phyloP scores from a whole-genome alignment of 2,329 filamentous ascomycete species.

The Fusarium heterosporum region DNA sequence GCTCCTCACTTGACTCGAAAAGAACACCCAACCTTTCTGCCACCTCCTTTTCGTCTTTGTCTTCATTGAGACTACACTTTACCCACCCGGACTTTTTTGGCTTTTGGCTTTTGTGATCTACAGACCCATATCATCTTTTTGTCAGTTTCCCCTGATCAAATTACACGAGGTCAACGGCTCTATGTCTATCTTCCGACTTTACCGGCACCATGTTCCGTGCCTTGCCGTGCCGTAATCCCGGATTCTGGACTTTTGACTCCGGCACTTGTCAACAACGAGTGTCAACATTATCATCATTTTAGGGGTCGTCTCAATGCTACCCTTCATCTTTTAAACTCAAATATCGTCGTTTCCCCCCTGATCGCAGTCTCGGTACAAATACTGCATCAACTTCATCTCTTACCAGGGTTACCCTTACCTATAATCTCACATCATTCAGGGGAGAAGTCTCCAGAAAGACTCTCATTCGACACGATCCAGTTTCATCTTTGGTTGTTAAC shows the following conservation, averaged over 20 bases:
- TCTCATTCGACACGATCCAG: conserved; percentile 1
- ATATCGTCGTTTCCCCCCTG: conserved; percentile 2
- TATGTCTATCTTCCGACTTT: not conserved
- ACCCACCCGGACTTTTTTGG: not conserved
- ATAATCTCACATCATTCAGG: not conserved
- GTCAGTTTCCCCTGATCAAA: not conserved
- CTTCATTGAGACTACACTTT: conserved; percentile 7
- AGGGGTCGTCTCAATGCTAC: not conserved
- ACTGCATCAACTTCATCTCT: conserved; percentile 19
- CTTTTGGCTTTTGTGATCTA: conserved; percentile 1
- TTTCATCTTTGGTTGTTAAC: conserved; percentile 6
- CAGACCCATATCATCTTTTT: not conserved
- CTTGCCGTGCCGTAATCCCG: conserved; percentile 13
- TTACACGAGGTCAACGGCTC: not conserved
- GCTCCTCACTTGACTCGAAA: not conserved
- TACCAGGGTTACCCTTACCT: conserved; percentile 2
- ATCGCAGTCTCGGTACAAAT: conserved; percentile 13
- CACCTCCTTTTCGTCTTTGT: conserved; percentile 24
- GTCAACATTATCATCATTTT: conserved; percentile 4
- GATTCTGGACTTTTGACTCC: not conserved
- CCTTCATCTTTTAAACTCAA: conserved; percentile 9
- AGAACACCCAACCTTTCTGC: conserved; percentile 10
- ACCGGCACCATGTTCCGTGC: conserved; percentile 12
- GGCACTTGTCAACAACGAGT: conserved; percentile 3
- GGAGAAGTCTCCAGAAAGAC: not conserved